Percentiles rank a stretch among this genome's conserved stretches.
Conservation (phyloP, 129 eudicot genomes). For the Silybum marianum region DNA sequence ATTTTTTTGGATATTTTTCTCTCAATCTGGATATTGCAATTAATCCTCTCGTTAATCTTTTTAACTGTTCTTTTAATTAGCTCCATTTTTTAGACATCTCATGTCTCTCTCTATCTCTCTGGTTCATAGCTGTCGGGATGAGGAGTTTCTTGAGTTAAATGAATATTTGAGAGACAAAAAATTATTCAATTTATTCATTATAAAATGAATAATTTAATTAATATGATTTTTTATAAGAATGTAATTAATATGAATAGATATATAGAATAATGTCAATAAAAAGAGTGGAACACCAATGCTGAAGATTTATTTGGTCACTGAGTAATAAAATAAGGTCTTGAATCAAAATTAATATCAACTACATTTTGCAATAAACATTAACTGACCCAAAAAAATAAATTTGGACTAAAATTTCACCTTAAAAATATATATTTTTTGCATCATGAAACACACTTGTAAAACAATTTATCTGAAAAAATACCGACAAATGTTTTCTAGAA, state of each 20-base stretch:
- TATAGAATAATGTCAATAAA: background rate
- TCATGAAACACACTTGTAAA: background rate
- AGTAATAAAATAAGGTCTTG: too few species aligned
- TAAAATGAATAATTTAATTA: background rate
- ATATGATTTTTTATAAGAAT: background rate
- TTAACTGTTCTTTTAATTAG: background rate
- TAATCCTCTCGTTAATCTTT: background rate
- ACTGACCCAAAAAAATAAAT: background rate
- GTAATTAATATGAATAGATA: background rate
- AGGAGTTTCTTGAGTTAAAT: background rate
- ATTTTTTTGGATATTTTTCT: background rate
- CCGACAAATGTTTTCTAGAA: background rate
- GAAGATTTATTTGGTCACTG: too few species aligned
- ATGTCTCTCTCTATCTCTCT: constrained; percentile 20
- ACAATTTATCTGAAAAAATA: background rate
- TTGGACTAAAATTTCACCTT: background rate
- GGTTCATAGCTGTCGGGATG: constrained; percentile 30
- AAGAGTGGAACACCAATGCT: too few species aligned
- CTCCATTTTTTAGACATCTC: constrained; percentile 21
- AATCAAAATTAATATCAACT: background rate
- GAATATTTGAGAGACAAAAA: constrained; percentile 1
- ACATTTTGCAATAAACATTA: background rate
- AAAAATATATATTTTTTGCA: background rate
- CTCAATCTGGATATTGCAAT: background rate
- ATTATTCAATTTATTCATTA: background rate